A percentile compares a stretch with the other conserved stretches of the same genome.
These are phyloP conservation scores for Fusarium foetens DNA, from an alignment of 2,329 filamentous ascomycete species.

Conservation along the genomic window DNA sequence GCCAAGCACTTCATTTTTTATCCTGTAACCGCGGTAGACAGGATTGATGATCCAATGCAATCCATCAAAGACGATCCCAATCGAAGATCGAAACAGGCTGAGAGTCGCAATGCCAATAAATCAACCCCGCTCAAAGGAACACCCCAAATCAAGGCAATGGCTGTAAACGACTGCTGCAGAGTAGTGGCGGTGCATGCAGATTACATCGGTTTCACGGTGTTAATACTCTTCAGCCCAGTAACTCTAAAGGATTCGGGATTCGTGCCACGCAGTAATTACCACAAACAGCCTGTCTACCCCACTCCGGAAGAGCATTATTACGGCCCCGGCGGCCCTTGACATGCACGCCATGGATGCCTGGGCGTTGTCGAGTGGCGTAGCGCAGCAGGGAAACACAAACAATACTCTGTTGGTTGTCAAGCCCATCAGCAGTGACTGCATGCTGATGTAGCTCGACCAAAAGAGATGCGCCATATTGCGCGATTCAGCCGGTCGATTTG, in stretches of 20 bases:
- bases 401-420: neutral
- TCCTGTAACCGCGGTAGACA: neutral
- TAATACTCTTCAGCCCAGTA: conserved; percentile 1
- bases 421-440: neutral
- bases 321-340: neutral
- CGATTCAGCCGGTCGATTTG: neutral
- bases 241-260: neutral
- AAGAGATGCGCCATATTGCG: neutral
- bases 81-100: neutral
- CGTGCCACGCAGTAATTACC: conserved; percentile 8
- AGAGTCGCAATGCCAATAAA: neutral
- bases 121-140: neutral
- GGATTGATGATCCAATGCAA: neutral
- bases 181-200: conserved; percentile 14
- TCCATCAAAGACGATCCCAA: neutral
- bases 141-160: neutral
- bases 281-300: neutral
- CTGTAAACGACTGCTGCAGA: neutral
- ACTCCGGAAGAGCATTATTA: conserved; percentile 17
- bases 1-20: neutral
- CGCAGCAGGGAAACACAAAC: neutral
- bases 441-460: neutral
- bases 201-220: neutral
- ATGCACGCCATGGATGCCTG: neutral
- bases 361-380: conserved; percentile 12